Base-by-base conservation (phyloP, 345 rosid species). In the Bretschneidera sinensis region DNA sequence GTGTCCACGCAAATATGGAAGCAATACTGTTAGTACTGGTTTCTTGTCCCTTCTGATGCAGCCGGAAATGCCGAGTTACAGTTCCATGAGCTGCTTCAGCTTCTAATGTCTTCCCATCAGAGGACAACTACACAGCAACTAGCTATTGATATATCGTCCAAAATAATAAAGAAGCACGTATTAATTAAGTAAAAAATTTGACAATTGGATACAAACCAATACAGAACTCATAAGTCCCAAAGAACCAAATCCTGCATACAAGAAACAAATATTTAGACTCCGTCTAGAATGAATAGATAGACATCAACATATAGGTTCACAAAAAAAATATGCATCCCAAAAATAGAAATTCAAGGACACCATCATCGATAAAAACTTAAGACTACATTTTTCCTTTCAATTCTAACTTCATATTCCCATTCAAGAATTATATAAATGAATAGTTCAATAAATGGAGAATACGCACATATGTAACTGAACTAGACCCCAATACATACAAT, bases 1-100 rank as follows among this genome's bases (percentile, higher is more conserved):
- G 81, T 53, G 97, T 81, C 97, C 99, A 94, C 16, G 99, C 96
- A 84, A 89, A 94, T 68, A 89, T 87, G 48, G 96, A 94, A 65
- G 99, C 99, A 43, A 89, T 82, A 67, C 99, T 94, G 69, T 94
- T 94, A 50, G 99, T 94, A 73, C 97, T 94, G 62, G 99, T 94
- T 79, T 94, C 99, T 77, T 81, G 94, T 21, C 99, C 97, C 73
- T 84, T 87, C 71, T 94, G 96, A 75, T 89, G 72, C 51, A 89
- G 73, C 65, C 96, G 84, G 69, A 76, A 94, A 86, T 94, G 99
- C 24, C 99, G 78, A 51, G 99, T 94, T 60, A 92, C 98, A 18
- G 97, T 92, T 56, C 98, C 98, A 76, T 89, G 98, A 78, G 98
- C 98, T 25, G 97, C 97, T 69, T 92, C 98, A 66, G 98, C 89